A percentile compares a stretch with the other conserved stretches of the same genome.
Evolutionary conservation across 129 eudicot species (phyloP).

Genomic region (Dittrichia graveolens): DNA sequence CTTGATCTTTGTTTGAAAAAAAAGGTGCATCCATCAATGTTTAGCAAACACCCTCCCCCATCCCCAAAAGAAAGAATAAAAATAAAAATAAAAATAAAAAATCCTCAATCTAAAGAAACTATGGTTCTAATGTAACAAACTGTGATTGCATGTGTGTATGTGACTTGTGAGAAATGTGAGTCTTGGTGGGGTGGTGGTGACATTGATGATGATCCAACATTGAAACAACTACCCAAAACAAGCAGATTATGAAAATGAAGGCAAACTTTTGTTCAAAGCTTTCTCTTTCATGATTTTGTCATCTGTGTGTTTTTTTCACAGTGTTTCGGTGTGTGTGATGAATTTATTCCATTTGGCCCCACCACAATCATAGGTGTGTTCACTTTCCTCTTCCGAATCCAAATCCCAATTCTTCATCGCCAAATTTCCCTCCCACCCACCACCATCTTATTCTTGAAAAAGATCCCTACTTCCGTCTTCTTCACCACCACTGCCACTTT

Average conservation of each 20-base stretch:
- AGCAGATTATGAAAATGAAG: not conserved
- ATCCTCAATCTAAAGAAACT: not conserved
- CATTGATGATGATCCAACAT: constrained; percentile 32
- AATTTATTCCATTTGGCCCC: constrained; percentile 40
- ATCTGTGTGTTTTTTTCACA: constrained; percentile 22
- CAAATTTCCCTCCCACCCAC: constrained; percentile 35
- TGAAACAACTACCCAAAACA: not conserved
- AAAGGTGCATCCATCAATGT: constrained; percentile 38
- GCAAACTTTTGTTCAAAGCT: constrained; percentile 25
- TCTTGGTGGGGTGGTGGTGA: constrained; percentile 22
- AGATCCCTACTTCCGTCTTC: constrained; percentile 26
- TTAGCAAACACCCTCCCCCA: constrained; percentile 24
- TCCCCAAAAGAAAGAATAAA: not conserved
- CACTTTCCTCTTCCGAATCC: constrained; percentile 28
- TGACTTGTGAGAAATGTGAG: constrained; percentile 17
- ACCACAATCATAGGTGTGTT: constrained; percentile 32
- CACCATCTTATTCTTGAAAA: constrained; percentile 15
- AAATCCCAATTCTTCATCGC: constrained; percentile 23
- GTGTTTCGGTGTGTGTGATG: constrained; percentile 8
- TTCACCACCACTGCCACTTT: constrained; percentile 19
- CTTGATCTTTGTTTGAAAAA: not conserved
- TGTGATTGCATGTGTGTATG: not conserved
- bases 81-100: not conserved
- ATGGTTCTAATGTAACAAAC: too few species aligned
- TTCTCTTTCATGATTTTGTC: constrained; percentile 37